Percentiles rank a stretch among this genome's conserved stretches.
Conservation (phyloP, 306 rosid genomes). For the Begonia peltatifolia region DNA sequence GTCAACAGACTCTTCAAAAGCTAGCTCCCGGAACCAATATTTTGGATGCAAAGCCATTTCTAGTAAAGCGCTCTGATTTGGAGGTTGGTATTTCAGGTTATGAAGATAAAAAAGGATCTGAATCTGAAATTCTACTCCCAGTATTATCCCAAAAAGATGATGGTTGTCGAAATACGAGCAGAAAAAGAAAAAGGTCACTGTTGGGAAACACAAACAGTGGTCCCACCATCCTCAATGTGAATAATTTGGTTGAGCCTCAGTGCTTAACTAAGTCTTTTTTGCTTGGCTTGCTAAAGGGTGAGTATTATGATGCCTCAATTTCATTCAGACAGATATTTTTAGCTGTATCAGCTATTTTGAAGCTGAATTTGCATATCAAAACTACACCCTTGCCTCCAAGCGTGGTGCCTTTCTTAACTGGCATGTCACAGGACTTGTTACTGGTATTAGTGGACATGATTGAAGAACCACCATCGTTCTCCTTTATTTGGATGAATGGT, state of each 20-base stretch:
- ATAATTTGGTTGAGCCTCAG: slow-evolving; percentile 29
- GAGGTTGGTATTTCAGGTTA: slow-evolving; percentile 17
- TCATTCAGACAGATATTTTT: slow-evolving; percentile 60
- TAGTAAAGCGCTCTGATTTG: slow-evolving; percentile 7
- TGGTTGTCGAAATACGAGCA: slow-evolving; percentile 14
- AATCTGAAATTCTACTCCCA: slow-evolving; percentile 19
- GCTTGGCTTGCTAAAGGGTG: slow-evolving; percentile 51
- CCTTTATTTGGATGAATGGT: slow-evolving; percentile 73
- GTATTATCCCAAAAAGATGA: slow-evolving; percentile 20
- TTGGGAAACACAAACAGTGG: slow-evolving; percentile 22
- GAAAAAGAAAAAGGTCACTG: slow-evolving; percentile 14
- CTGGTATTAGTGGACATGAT: slow-evolving; percentile 41
- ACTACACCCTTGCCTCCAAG: slow-evolving; percentile 27
- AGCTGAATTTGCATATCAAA: slow-evolving; percentile 40
- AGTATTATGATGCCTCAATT: slow-evolving; percentile 40
- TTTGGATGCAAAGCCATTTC: slow-evolving; percentile 11
- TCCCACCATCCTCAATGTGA: slow-evolving; percentile 30
- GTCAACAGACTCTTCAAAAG: slow-evolving; percentile 21
- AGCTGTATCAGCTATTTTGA: slow-evolving; percentile 53
- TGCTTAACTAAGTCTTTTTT: slow-evolving; percentile 39
- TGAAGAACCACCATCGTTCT: slow-evolving; percentile 44
- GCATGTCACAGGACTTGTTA: slow-evolving; percentile 49
- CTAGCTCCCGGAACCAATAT: slow-evolving; percentile 6
- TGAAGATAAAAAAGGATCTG: slow-evolving; percentile 12
- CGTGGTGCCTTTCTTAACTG: slow-evolving; percentile 28